A percentile compares a stretch with the other conserved stretches of the same genome.
Evolutionary conservation across 805 yeast genomes (phyloP).

Genomic region (Teunomyces pallodes): DNA sequence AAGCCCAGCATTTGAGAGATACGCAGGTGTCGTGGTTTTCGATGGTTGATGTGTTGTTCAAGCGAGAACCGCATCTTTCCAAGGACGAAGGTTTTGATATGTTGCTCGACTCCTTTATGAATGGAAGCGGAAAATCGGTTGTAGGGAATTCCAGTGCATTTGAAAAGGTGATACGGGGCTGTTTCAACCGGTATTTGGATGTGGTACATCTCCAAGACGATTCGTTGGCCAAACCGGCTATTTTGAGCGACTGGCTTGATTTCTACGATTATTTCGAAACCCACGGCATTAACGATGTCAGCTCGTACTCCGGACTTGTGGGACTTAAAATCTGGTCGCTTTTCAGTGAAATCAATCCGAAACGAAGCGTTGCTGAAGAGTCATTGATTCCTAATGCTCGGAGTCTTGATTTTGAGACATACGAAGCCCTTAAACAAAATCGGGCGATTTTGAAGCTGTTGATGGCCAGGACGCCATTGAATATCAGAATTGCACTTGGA

Average conservation of each 20-base stretch:
- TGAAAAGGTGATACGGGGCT: slow-evolving; percentile 69
- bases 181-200: slow-evolving; percentile 64
- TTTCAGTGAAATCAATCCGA: slow-evolving; percentile 58
- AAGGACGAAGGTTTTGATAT: slow-evolving; percentile 48
- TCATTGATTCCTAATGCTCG: slow-evolving; percentile 31
- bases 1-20: slow-evolving; percentile 47
- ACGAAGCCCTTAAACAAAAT: slow-evolving; percentile 35
- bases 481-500: slow-evolving; percentile 28
- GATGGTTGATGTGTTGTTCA: slow-evolving; percentile 60
- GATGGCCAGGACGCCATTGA: slow-evolving; percentile 25
- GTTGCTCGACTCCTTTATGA: slow-evolving; percentile 45
- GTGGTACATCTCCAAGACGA: slow-evolving; percentile 63
- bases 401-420: slow-evolving; percentile 36
- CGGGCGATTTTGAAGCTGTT: slow-evolving; percentile 30
- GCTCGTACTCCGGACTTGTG: slow-evolving; percentile 55
- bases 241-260: slow-evolving; percentile 71
- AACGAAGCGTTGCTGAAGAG: slow-evolving; percentile 10
- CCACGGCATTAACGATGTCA: slow-evolving; percentile 39
- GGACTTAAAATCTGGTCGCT: slow-evolving; percentile 60
- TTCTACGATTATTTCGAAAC: slow-evolving; percentile 60
- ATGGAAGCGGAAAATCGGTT: slow-evolving; percentile 35
- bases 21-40: slow-evolving; percentile 63
- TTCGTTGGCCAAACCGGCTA: slow-evolving; percentile 54
- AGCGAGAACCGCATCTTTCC: slow-evolving; percentile 43
- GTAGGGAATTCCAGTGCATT: slow-evolving; percentile 38